Conservation (phyloP, 176 grass and related monocot species). For the Oryza meyeriana region DNA sequence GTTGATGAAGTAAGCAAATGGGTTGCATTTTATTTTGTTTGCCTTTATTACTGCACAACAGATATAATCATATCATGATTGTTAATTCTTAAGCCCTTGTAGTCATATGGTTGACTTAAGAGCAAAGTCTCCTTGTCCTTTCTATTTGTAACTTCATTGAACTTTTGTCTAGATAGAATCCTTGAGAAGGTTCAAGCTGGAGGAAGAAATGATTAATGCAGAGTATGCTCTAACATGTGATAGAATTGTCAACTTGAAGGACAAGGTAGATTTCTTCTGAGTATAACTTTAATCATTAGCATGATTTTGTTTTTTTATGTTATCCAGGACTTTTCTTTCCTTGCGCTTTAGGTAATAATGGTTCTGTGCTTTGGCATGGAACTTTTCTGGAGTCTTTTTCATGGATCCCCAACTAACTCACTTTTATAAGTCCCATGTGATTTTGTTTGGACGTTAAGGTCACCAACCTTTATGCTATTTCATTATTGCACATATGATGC, state of each 20-base stretch:
- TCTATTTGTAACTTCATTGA: constrained; percentile 31
- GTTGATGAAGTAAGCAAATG: constrained; percentile 66
- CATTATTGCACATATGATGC: neutral
- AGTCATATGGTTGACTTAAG: neutral
- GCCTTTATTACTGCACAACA: neutral
- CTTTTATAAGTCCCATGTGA: constrained; percentile 11
- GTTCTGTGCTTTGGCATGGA: constrained; percentile 5
- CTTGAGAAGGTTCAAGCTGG: constrained; percentile 73
- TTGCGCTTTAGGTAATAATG: neutral
- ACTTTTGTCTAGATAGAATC: constrained; percentile 72
- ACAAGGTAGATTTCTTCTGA: constrained; percentile 62
- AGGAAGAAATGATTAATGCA: constrained; percentile 85
- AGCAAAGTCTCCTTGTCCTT: constrained; percentile 2
- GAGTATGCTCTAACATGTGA: constrained; percentile 80
- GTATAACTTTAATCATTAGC: constrained; percentile 2
- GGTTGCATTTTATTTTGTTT: constrained; percentile 4
- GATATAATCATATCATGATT: constrained; percentile 10
- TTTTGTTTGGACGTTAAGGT: neutral
- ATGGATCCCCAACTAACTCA: constrained; percentile 10
- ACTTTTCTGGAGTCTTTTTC: neutral
- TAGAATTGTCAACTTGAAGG: constrained; percentile 75
- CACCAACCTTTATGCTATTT: constrained; percentile 23
- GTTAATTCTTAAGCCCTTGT: neutral
- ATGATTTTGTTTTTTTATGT: neutral
- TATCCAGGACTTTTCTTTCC: neutral